phyloP scores from a whole-genome alignment of 1,284 basidiomycete genomes.

The Rhodotorula sp. region DNA sequence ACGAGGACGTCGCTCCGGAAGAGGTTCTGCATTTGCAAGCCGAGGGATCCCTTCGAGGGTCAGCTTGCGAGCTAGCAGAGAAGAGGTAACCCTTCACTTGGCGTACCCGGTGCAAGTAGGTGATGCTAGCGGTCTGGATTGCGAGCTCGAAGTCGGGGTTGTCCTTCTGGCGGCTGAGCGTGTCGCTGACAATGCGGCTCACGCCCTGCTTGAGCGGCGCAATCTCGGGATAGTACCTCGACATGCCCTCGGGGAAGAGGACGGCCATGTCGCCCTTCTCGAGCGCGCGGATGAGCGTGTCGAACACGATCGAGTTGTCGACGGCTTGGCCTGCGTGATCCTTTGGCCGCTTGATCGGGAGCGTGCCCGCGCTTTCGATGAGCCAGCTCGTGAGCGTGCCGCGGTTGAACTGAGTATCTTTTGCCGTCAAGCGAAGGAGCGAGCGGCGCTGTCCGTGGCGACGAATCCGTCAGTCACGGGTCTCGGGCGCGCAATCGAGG shows the following conservation, averaged over 20 bases:
- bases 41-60: too few relatives aligned
- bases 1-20: constrained; percentile 82
- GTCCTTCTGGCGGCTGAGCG: constrained; percentile 62
- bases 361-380: constrained; percentile 78
- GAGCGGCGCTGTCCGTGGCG: constrained; percentile 57
- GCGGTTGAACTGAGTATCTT: constrained; percentile 77
- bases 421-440: constrained; percentile 77
- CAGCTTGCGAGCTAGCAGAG: not conserved
- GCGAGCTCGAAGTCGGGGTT: constrained; percentile 69
- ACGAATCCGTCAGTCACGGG: too few relatives aligned
- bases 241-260: constrained; percentile 64
- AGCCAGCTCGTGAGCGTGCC: constrained; percentile 82
- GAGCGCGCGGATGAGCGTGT: constrained; percentile 68
- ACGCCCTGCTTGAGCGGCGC: constrained; percentile 82
- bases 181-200: constrained; percentile 74
- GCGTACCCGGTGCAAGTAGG: constrained; percentile 59
- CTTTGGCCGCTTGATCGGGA: constrained; percentile 73
- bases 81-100: not conserved
- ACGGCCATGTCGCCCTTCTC: constrained; percentile 70
- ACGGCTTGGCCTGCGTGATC: constrained; percentile 58
- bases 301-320: constrained; percentile 70
- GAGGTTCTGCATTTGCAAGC: constrained; percentile 56
- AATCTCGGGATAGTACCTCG: constrained; percentile 75
- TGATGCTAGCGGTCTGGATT: constrained; percentile 70
- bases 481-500: too few relatives aligned